Conservation (phyloP, 768 basidiomycete genomes). For the Gyrodon lividus region DNA sequence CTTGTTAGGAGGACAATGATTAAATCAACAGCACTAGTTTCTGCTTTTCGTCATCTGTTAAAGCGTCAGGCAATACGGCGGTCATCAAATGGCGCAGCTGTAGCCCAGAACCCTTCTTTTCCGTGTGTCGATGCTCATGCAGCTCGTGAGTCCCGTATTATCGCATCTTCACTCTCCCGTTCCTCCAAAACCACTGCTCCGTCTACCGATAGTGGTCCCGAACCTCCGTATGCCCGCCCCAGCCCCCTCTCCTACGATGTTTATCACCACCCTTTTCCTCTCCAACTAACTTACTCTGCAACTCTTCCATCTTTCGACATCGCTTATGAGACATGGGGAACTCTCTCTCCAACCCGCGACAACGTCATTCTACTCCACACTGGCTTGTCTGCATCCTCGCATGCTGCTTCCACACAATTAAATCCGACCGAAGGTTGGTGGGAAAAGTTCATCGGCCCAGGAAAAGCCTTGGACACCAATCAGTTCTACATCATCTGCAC, state of each 20-base stretch:
- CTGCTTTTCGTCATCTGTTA: not conserved
- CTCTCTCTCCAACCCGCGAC: constrained; percentile 68
- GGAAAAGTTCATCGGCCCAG: constrained; percentile 97
- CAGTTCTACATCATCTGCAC: constrained; percentile 93
- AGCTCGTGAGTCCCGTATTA: constrained; percentile 57
- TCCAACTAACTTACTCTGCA: constrained; percentile 65
- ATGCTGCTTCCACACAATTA: constrained; percentile 76
- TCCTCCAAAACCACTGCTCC: constrained; percentile 17
- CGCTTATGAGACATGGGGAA: constrained; percentile 99
- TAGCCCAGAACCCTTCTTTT: constrained; percentile 40
- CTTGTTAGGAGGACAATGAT: not conserved
- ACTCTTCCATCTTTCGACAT: constrained; percentile 72
- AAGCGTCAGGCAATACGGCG: not conserved
- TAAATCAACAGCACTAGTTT: not conserved
- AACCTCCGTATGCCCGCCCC: constrained; percentile 80
- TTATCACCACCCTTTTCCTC: constrained; percentile 59
- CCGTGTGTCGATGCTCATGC: constrained; percentile 86
- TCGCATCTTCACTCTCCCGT: constrained; percentile 29
- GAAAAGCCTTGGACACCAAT: constrained; percentile 90
- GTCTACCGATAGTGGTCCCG: constrained; percentile 59
- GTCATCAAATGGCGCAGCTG: not conserved
- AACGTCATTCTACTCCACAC: constrained; percentile 96
- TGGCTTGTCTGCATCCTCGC: constrained; percentile 93
- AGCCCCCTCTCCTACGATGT: constrained; percentile 69
- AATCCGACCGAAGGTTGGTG: constrained; percentile 94